A percentile compares a stretch with the other conserved stretches of the same genome.
phyloP scores from a whole-genome alignment of 768 basidiomycete species.

The Psilocybe cyanescens region DNA sequence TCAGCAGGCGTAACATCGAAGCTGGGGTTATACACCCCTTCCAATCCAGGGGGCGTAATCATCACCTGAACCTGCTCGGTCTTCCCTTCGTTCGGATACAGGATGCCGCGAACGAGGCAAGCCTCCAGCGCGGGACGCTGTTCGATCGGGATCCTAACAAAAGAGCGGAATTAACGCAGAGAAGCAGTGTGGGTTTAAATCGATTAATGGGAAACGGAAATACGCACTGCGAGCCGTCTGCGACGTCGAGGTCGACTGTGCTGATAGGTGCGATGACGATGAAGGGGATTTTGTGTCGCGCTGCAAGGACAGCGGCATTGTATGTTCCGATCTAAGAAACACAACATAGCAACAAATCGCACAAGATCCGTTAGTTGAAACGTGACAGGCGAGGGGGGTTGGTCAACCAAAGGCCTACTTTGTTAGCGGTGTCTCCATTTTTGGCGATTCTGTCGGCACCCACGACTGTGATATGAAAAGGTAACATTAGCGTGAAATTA shows the following conservation, averaged over 20 bases:
- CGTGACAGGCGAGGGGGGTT: constrained; percentile 1
- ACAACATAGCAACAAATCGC: not conserved
- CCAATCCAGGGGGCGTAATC: constrained; percentile 72
- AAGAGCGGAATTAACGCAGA: constrained; percentile 5
- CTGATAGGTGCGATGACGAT: constrained; percentile 93
- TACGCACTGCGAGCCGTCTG: constrained; percentile 64
- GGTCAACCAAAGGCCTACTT: constrained; percentile 41
- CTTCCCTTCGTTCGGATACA: constrained; percentile 56
- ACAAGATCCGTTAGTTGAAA: constrained; percentile 17
- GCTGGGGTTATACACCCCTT: constrained; percentile 87
- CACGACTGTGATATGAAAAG: constrained; percentile 52
- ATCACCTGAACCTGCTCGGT: constrained; percentile 77
- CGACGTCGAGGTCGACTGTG: constrained; percentile 84
- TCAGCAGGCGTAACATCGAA: constrained; percentile 97
- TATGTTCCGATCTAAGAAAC: constrained; percentile 82
- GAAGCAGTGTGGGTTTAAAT: not conserved
- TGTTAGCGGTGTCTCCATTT: constrained; percentile 98
- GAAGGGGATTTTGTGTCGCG: constrained; percentile 86
- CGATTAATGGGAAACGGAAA: constrained; percentile 5
- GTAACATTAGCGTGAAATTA: constrained; percentile 8
- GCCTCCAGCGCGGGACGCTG: constrained; percentile 89
- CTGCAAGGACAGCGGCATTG: constrained; percentile 92
- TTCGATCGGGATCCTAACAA: constrained; percentile 83
- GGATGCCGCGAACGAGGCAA: constrained; percentile 81
- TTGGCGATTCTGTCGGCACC: constrained; percentile 88